A percentile compares a stretch with the other conserved stretches of the same genome.
Conservation (phyloP, 306 rosid genomes). For the Castanea crenata region DNA sequence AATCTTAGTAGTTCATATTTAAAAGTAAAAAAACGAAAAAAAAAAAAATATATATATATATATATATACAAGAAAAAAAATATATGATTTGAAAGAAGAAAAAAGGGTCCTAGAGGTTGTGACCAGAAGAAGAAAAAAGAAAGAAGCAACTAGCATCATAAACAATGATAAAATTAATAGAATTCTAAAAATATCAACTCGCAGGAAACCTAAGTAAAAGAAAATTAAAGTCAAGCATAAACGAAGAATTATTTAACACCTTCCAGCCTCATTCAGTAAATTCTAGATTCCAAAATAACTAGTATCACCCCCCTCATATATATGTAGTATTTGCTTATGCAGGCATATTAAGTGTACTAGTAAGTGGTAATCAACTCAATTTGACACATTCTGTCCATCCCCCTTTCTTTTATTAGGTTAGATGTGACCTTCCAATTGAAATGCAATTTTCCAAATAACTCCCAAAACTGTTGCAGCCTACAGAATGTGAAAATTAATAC, state of each 20-base stretch:
- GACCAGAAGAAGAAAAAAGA: background rate
- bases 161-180: background rate
- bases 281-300: background rate
- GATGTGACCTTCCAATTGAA: background rate
- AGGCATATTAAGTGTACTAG: background rate
- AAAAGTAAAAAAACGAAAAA: background rate
- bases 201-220: background rate
- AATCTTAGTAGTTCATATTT: background rate
- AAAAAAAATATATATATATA: background rate
- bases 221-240: background rate
- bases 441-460: background rate
- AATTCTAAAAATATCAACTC: background rate
- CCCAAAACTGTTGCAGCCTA: background rate
- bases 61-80: too few relatives aligned
- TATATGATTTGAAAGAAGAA: background rate
- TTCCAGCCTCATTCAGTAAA: background rate
- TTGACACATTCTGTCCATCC: background rate
- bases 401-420: background rate
- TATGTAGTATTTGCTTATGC: background rate
- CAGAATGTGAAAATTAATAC: background rate
- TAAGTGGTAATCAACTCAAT: background rate
- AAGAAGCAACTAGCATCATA: background rate
- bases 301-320: background rate
- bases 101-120: background rate
- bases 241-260: background rate